Evolutionary conservation across 768 basidiomycete species (phyloP), one percentile per base, ranked within the genome.

Genomic region (Chalciporus sphaerocephalus): DNA sequence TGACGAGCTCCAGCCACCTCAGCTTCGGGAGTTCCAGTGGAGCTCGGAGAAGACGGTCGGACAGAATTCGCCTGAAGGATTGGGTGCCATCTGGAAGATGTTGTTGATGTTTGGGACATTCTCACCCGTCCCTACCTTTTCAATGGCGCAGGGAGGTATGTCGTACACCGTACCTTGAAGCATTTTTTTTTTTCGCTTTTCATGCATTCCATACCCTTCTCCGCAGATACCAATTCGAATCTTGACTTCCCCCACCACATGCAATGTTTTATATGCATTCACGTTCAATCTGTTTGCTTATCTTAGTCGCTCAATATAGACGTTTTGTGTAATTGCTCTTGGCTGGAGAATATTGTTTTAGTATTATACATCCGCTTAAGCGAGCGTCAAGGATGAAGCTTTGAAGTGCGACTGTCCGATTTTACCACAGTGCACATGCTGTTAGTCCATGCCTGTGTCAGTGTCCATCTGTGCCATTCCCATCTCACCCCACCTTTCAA

Each of bases 1-100:
- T 97, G 24, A 92, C 86, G 51, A 91, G 88, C 63, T 87, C 87
- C n/a, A 91, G 88, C 58, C 81, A 88, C 45, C 70, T 93, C 56
- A 91, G 89, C 61, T 89, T 91, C 62, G 88, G 87, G 13, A 89
- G 87, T 59, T 68, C 88, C 40, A 87, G 84, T 58, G 80, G 76
- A n/a, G 69, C 76, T 36, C 80, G 84, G 39, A 74, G 74, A 60
- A 79, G 76, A 51, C 68, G 64, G 30, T 66, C 76, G n/a, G 74
- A 81, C 45, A 85, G 74, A 60, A 63, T 87, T 39, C 80, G 74
- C 63, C 63, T 80, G 50, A 78, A 75, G 59, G 72, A 70, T 45
- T 83, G 82, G 81, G 57, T 86, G 41, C 82, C 85, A 35, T 45
- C 38, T 73, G 83, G 45, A 40, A 79, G 74, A 60, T 90, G 87